These are phyloP conservation scores for Coccinonectria pachysandricola DNA, from an alignment of 2,329 filamentous ascomycete genomes.

Conservation along the genomic window DNA sequence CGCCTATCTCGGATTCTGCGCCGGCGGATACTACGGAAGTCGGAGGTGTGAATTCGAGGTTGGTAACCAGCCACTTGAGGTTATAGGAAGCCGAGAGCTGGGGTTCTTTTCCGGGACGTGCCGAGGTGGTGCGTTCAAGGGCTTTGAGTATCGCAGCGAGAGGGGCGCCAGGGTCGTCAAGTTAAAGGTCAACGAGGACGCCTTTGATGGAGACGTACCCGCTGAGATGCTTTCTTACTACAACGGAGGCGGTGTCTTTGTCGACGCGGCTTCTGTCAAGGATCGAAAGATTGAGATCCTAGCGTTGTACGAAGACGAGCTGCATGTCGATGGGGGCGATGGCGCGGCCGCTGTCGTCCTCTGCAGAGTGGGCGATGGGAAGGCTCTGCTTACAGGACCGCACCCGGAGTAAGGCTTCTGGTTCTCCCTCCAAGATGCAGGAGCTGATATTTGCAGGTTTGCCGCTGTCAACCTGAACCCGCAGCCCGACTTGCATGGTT, in stretches of 20 bases:
- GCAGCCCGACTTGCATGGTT: conserved; percentile 56
- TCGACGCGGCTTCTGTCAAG: conserved; percentile 56
- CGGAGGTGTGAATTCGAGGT: conserved; percentile 84
- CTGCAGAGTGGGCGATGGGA: conserved; percentile 71
- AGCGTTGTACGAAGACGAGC: conserved; percentile 64
- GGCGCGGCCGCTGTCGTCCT: conserved; percentile 72
- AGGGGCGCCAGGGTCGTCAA: conserved; percentile 64
- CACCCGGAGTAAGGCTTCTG: conserved; percentile 66
- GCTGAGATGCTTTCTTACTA: conserved; percentile 69
- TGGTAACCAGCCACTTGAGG: conserved; percentile 65
- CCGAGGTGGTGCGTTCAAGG: conserved; percentile 75
- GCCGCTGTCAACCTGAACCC: conserved; percentile 65
- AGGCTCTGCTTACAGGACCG: conserved; percentile 70
- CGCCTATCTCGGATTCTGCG: conserved; percentile 82
- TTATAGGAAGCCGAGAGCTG: conserved; percentile 75
- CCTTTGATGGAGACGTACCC: conserved; percentile 46
- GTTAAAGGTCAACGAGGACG: conserved; percentile 52
- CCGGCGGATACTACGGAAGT: conserved; percentile 85
- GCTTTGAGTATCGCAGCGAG: conserved; percentile 87
- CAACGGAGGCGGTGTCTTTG: conserved; percentile 91
- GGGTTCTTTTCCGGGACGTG: conserved; percentile 81
- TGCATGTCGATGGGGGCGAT: conserved; percentile 66
- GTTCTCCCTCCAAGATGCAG: too few relatives aligned
- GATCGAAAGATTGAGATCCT: conserved; percentile 66
- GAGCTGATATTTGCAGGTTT: too few relatives aligned